Evolutionary conservation across 495 filamentous ascomycete genomes (phyloP), one percentile per base, ranked within the genome.

Genomic region (Polyplosphaeria fusca): DNA sequence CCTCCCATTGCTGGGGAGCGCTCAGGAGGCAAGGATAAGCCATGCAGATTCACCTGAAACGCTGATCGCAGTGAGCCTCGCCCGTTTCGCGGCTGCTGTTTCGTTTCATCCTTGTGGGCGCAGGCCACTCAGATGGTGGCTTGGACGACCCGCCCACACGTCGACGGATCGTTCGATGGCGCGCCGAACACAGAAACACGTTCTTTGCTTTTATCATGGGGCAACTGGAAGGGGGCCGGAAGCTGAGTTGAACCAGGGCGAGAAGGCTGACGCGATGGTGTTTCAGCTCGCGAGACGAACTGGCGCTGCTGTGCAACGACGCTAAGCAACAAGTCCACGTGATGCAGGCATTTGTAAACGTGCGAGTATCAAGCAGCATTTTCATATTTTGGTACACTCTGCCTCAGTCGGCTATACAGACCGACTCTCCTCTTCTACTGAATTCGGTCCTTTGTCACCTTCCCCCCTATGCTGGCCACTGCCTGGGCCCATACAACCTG

Each of bases 41-140:
- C 30, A 45, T 40, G 32, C 44, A 32, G n/a, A 42, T 47, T 56
- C 52, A 56, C 52, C 52, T 56, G 52, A 56, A 48, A 56, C 52
- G 25, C 18, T 16, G 19, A 26, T 40, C 43, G 22, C 16, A 42
- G 22, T 14, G 7, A 7, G 30, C 7, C 7, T 7, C 30, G 30
- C 7, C 7, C 7, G 30, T 7, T 35, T 14, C 30, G 30, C 30
- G 30, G 14, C n/a, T n/a, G n/a, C n/a, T n/a, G n/a, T n/a, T 35
- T 35, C 30, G 30, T 7, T 14, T 35, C 30, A 35, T 35, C 30
- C 7, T 35, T 14, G 30, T 35, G 7, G n/a, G n/a, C n/a, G n/a
- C n/a, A n/a, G 30, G 30, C 30, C 30, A 35, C 7, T 35, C 7
- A 14, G 30, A 35, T 35, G 30, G 30, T 14, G 14, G 7, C n/a